Evolutionary conservation across 768 basidiomycete genomes (phyloP).

Genomic region (Paxillus involutus): DNA sequence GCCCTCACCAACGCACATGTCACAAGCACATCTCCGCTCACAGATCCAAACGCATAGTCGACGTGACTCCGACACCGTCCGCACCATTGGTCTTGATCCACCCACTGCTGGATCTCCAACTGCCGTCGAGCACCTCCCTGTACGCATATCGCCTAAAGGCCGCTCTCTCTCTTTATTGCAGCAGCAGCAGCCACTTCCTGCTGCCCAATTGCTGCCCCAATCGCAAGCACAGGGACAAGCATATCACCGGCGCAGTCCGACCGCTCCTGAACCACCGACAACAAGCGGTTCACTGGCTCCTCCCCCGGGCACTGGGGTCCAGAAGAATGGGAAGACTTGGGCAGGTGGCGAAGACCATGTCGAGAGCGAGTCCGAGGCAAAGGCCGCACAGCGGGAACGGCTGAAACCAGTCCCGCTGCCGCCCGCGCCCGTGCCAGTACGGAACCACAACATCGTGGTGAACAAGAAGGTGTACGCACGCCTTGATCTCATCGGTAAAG

Average conservation of each 20-base stretch:
- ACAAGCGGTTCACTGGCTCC: slow-evolving; percentile 33
- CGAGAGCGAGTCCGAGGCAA: slow-evolving; percentile 36
- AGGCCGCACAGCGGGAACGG: slow-evolving; percentile 25
- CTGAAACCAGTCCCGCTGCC: slow-evolving; percentile 36
- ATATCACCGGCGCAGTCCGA: slow-evolving; percentile 68
- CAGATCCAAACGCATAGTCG: slow-evolving; percentile 52
- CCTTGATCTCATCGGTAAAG: slow-evolving; percentile 87
- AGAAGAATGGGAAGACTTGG: slow-evolving; percentile 44
- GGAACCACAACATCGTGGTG: slow-evolving; percentile 39
- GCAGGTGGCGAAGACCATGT: slow-evolving; percentile 43
- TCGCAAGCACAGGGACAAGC: slow-evolving; percentile 26
- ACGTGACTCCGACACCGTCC: slow-evolving; percentile 76
- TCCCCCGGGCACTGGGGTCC: slow-evolving; percentile 13
- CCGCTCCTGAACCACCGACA: slow-evolving; percentile 60
- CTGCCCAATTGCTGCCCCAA: slow-evolving; percentile 21
- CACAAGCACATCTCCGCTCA: slow-evolving; percentile 30
- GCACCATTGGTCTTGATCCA: slow-evolving; percentile 41
- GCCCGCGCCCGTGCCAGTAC: slow-evolving; percentile 32
- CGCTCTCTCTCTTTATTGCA: slow-evolving; percentile 20
- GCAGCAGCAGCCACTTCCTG: slow-evolving; percentile 27
- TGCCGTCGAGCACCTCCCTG: slow-evolving; percentile 41
- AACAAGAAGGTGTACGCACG: slow-evolving; percentile 85
- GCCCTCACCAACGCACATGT: slow-evolving; percentile 49
- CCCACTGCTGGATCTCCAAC: slow-evolving; percentile 54
- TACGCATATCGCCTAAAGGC: slow-evolving; percentile 31